A percentile compares a stretch with the other conserved stretches of the same genome.
phyloP scores from a whole-genome alignment of 805 yeast genomes.

The Spathaspora hagerdaliae region DNA sequence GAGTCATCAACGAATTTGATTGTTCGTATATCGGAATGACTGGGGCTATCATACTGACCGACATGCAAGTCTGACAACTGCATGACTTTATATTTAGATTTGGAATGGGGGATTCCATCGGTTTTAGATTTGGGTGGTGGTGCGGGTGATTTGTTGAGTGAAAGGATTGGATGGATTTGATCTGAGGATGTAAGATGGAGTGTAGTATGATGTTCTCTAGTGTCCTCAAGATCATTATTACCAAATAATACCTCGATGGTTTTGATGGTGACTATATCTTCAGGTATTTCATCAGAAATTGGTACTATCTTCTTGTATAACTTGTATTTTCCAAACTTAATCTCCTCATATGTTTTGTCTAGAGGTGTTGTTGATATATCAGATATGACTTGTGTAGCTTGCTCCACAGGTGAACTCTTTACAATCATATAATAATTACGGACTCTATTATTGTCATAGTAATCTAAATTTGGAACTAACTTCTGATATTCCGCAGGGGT shows the following conservation, averaged over 20 bases:
- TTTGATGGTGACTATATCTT: conserved; percentile 9
- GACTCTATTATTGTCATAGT: background rate
- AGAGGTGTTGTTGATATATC: conserved; percentile 4
- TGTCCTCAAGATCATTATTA: conserved; percentile 23
- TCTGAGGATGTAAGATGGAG: conserved; percentile 2
- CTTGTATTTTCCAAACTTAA: background rate
- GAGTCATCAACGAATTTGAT: conserved; percentile 24
- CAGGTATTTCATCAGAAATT: conserved; percentile 12
- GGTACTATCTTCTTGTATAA: conserved; percentile 3
- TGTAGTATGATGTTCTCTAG: conserved; percentile 18
- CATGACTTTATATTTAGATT: conserved; percentile 24
- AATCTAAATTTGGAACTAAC: conserved; percentile 7
- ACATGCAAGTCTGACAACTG: conserved; percentile 40
- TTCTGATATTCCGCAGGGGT: conserved; percentile 5
- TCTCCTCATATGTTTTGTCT: conserved; percentile 1
- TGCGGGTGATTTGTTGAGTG: background rate
- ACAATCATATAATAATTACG: conserved; percentile 2
- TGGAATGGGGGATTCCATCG: background rate
- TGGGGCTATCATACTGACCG: conserved; percentile 24
- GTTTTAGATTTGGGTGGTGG: background rate
- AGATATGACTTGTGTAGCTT: conserved; percentile 2
- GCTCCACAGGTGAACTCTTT: background rate
- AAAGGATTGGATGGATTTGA: conserved; percentile 9
- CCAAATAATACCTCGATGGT: conserved; percentile 28
- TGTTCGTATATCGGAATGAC: conserved; percentile 24